Percentiles rank a stretch among this genome's conserved stretches.
These are phyloP conservation scores for Datura wrightii DNA, from an alignment of 257 asterid species.

Conservation along the genomic window DNA sequence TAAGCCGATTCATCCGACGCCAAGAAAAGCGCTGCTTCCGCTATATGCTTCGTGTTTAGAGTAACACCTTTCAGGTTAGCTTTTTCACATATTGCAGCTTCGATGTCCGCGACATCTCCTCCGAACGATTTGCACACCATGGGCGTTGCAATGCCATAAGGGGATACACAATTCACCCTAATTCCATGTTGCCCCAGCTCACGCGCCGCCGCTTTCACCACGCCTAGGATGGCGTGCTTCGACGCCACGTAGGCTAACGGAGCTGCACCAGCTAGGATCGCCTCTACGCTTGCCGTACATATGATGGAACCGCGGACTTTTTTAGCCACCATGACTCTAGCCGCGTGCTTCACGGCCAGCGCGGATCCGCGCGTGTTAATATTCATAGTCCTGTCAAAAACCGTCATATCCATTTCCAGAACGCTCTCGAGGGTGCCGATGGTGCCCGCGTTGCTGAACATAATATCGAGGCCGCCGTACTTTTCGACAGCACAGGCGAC, in stretches of 20 bases:
- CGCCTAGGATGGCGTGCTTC: slow-evolving; percentile 30
- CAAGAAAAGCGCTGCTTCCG: slow-evolving; percentile 26
- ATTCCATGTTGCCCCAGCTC: slow-evolving; percentile 33
- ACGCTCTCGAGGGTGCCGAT: neutral
- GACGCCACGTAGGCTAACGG: neutral
- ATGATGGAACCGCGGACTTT: slow-evolving; percentile 24
- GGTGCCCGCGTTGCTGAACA: slow-evolving; percentile 27
- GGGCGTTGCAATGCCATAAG: neutral
- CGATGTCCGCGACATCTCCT: neutral
- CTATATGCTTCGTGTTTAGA: neutral
- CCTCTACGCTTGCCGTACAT: slow-evolving; percentile 16
- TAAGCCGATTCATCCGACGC: slow-evolving; percentile 21
- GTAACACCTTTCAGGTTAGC: slow-evolving; percentile 17
- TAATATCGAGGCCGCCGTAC: slow-evolving; percentile 28
- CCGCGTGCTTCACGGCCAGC: slow-evolving; percentile 27
- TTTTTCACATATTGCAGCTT: neutral
- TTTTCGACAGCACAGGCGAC: neutral
- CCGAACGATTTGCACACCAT: neutral
- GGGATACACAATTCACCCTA: slow-evolving; percentile 25
- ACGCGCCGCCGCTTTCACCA: neutral
- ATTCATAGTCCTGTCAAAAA: neutral
- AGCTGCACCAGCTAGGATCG: neutral
- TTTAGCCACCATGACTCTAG: slow-evolving; percentile 19
- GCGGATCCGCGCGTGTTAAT: neutral
- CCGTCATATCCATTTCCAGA: slow-evolving; percentile 15